These are phyloP conservation scores for Rosa chinensis DNA, from an alignment of 306 rosid species.

Conservation along the genomic window DNA sequence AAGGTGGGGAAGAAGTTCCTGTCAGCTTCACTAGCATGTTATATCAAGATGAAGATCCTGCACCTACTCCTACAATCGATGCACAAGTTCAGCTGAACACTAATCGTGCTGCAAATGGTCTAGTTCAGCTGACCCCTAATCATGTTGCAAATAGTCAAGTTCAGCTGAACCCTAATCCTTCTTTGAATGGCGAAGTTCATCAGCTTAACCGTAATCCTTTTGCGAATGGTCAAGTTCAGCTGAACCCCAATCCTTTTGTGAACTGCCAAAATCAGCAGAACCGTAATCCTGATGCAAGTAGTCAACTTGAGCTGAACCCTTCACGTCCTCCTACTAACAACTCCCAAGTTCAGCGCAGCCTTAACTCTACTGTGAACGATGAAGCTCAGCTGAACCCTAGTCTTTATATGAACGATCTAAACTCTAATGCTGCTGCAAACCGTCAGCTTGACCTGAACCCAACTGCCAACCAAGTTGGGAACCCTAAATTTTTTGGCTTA, in stretches of 20 bases:
- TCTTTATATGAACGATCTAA: neutral
- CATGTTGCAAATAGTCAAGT: neutral
- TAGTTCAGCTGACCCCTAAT: neutral
- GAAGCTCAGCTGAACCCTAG: neutral
- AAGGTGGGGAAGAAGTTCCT: constrained; percentile 6
- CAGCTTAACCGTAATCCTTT: neutral
- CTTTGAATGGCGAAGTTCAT: neutral
- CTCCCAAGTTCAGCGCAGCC: neutral
- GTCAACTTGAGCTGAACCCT: neutral
- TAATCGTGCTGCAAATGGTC: neutral
- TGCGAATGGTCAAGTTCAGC: neutral
- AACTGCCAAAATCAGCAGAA: neutral
- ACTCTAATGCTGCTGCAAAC: neutral
- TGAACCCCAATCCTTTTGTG: neutral
- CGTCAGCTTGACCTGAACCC: neutral
- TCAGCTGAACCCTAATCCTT: neutral
- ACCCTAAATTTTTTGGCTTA: constrained; percentile 9
- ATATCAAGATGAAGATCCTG: neutral
- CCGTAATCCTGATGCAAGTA: neutral
- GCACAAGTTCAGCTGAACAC: neutral
- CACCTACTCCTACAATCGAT: neutral
- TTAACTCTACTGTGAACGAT: neutral
- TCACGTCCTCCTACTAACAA: neutral
- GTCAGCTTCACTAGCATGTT: constrained; percentile 6
- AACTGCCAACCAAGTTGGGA: neutral